Evolutionary conservation across 2,329 filamentous ascomycete species (phyloP).

Genomic region (Pseudogymnoascus destructans): DNA sequence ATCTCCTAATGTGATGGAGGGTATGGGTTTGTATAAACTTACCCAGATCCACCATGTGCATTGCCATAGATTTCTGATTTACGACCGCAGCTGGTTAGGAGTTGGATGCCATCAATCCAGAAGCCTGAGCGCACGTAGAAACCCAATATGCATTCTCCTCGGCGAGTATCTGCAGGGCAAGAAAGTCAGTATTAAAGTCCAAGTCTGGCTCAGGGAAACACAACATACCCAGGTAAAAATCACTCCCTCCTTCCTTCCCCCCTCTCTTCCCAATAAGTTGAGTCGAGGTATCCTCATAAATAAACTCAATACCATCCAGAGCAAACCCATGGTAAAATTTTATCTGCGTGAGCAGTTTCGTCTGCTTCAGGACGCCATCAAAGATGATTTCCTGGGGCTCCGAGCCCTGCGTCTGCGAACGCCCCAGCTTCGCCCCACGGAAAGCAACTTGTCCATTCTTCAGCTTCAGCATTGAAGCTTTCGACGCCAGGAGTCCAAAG

Average conservation of each 20-base stretch:
- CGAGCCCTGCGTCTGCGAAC: constrained; percentile 57
- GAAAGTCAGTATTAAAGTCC: constrained; percentile 8
- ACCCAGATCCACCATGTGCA: constrained; percentile 66
- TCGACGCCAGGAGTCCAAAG: constrained; percentile 54
- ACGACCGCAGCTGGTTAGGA: constrained; percentile 78
- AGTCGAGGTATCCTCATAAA: constrained; percentile 74
- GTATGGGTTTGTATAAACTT: constrained; percentile 32
- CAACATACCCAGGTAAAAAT: constrained; percentile 61
- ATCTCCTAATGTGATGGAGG: background rate
- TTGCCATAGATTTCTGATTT: constrained; percentile 81
- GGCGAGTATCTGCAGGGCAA: constrained; percentile 51
- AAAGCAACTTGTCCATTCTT: constrained; percentile 63
- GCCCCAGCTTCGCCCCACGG: constrained; percentile 60
- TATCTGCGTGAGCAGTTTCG: constrained; percentile 61
- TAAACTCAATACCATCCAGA: constrained; percentile 79
- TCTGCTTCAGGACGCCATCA: constrained; percentile 51
- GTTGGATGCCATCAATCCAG: constrained; percentile 81
- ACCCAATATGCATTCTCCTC: constrained; percentile 76
- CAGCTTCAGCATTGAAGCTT: constrained; percentile 60
- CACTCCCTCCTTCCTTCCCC: constrained; percentile 54
- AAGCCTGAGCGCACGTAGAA: constrained; percentile 69
- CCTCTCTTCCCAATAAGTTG: constrained; percentile 79
- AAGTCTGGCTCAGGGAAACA: constrained; percentile 8
- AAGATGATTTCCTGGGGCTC: constrained; percentile 62
- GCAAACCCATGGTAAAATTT: constrained; percentile 64